Conservation (phyloP, 2,329 filamentous ascomycete genomes). For the Trichophyton verrucosum region DNA sequence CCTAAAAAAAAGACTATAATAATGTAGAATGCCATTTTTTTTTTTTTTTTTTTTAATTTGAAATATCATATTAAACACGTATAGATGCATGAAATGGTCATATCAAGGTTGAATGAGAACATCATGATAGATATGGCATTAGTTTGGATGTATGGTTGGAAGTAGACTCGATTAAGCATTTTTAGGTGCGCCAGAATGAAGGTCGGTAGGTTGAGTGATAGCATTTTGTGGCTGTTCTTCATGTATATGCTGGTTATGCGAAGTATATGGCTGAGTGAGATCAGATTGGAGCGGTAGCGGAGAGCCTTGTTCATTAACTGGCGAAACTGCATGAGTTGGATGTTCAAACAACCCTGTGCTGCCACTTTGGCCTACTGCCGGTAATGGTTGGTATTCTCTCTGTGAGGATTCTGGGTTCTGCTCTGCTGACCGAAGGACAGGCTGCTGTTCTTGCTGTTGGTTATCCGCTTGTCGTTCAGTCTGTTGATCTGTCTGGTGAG, state of each 20-base stretch:
- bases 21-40: no score
- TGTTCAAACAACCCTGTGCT: not conserved
- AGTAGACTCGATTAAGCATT: not conserved
- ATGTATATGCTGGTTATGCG: not conserved
- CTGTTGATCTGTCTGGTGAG: not conserved
- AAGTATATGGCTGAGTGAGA: not conserved
- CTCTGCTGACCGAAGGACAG: not conserved
- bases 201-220: not conserved
- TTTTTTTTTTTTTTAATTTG: no score
- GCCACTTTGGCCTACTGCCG: not conserved
- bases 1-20: no score
- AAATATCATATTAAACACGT: no score
- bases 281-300: not conserved
- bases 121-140: not conserved
- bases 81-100: no score
- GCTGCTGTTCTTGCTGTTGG: not conserved
- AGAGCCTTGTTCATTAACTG: not conserved
- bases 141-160: not conserved
- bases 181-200: not conserved
- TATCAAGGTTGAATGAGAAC: no score
- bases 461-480: not conserved
- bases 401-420: not conserved
- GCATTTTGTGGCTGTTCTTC: not conserved
- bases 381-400: not conserved
- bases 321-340: not conserved